Evolutionary conservation across 2,329 filamentous ascomycete species (phyloP), one percentile per base, ranked within the genome.

Genomic region (Fusarium sp.): DNA sequence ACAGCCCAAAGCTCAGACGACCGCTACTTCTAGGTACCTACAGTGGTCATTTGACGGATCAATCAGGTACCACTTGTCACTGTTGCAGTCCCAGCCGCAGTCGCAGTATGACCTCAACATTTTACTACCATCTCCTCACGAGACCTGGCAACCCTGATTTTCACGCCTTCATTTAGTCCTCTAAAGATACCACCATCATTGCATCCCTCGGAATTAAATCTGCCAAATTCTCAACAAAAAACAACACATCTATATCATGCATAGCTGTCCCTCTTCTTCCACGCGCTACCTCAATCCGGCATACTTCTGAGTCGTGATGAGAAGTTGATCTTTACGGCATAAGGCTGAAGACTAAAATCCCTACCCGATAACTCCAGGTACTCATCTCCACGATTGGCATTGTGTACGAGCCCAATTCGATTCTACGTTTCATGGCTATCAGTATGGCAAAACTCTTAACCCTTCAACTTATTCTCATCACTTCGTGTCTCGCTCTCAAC

Each of bases 71-170:
- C 55, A 7, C 35, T 39, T 32, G 41, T 49, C 47, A 45, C 44
- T 37, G 47, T 25, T 22, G 37, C 20, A 53, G 40, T 19, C 33
- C 7, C 23, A 25, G 23, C 23, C 23, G 23, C 23, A 25, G 23
- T 25, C 8, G 23, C 23, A 8, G 49, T 71, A 73, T 74, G 72
- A 74, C 72, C 71, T 70, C 63, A 67, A 65, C 71, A 33, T 43
- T 68, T 62, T 48, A 50, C 35, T 32, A 32, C 44, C 33, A 45
- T 40, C 47, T 39, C 27, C 64, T 70, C 71, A 73, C 71, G 71
- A 68, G 71, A 72, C 71, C 60, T 57, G 39, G 27, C 62, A 62
- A 68, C 40, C 66, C 45, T 56, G 60, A 56, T 62, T 60, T 68
- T 50, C 33, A 68, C 48, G 45, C 52, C 40, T 68, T 68, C 65